phyloP scores from a whole-genome alignment of 106 monocot genomes.

The Chionographis japonica region DNA sequence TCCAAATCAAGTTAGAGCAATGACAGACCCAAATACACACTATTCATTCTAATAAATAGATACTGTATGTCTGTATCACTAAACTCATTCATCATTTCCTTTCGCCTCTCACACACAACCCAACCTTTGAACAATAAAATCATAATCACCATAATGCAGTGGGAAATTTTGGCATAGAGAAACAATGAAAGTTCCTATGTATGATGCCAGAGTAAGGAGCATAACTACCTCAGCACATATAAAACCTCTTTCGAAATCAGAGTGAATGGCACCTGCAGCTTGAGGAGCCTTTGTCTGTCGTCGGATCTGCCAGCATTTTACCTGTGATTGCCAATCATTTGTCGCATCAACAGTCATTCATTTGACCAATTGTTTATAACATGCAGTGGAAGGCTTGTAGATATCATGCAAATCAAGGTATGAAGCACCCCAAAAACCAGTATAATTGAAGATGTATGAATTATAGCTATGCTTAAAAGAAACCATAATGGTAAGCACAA shows the following conservation, averaged over 20 bases:
- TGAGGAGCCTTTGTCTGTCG: conserved; percentile 96
- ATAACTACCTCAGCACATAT: conserved; percentile 93
- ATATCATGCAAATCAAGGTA: neutral
- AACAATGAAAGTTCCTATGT: too few relatives aligned
- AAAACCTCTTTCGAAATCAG: conserved; percentile 94
- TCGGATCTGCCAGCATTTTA: conserved; percentile 99
- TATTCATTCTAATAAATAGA: too few relatives aligned
- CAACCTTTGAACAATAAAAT: too few relatives aligned
- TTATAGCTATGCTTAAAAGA: neutral
- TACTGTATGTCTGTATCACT: too few relatives aligned
- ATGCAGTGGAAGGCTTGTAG: neutral
- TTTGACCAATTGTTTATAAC: neutral
- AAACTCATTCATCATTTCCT: too few relatives aligned
- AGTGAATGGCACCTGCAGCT: conserved; percentile 90
- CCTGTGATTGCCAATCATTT: conserved; percentile 35
- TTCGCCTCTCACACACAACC: too few relatives aligned
- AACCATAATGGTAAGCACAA: neutral
- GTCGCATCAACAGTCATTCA: conserved; percentile 6
- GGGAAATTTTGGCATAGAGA: too few relatives aligned
- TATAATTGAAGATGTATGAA: too few relatives aligned
- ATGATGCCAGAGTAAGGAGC: neutral
- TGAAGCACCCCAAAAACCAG: too few relatives aligned
- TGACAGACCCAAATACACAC: too few relatives aligned
- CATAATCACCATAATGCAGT: too few relatives aligned
- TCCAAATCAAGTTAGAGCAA: too few relatives aligned